Conservation (phyloP, 148 eudicot genomes). For the Arbutus unedo region DNA sequence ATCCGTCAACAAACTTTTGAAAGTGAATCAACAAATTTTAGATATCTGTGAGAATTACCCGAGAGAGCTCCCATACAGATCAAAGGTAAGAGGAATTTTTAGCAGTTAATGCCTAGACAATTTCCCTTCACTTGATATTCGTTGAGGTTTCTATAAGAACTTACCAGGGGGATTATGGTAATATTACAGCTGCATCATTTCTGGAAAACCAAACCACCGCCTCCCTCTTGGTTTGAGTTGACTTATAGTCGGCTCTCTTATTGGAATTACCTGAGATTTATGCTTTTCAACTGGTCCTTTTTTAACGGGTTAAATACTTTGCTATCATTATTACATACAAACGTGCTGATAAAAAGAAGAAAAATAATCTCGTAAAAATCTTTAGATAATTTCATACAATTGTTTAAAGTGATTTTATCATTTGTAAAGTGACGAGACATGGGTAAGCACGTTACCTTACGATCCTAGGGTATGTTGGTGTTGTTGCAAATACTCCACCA, state of each 20-base stretch:
- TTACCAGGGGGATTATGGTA: background rate
- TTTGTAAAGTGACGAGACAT: background rate
- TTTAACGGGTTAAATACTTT: background rate
- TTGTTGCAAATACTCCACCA: background rate
- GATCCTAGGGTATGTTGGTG: background rate
- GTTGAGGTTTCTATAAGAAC: background rate
- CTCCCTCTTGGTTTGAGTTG: background rate
- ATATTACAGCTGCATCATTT: background rate
- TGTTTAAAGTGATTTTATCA: background rate
- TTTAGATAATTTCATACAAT: background rate
- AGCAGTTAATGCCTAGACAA: background rate
- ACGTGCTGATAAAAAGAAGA: background rate
- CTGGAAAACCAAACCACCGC: background rate
- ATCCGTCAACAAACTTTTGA: constrained; percentile 62
- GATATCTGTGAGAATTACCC: constrained; percentile 74
- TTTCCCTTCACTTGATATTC: constrained; percentile 4
- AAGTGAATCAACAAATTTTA: constrained; percentile 76
- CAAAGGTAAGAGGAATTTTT: constrained; percentile 52
- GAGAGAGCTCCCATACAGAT: constrained; percentile 67
- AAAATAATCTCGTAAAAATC: background rate
- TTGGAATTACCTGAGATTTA: background rate
- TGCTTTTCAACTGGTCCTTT: background rate
- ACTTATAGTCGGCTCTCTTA: background rate
- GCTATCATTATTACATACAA: background rate
- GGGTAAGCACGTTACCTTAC: background rate